These are phyloP conservation scores for Lagerstroemia speciosa DNA, from an alignment of 345 rosid genomes.

Conservation along the genomic window DNA sequence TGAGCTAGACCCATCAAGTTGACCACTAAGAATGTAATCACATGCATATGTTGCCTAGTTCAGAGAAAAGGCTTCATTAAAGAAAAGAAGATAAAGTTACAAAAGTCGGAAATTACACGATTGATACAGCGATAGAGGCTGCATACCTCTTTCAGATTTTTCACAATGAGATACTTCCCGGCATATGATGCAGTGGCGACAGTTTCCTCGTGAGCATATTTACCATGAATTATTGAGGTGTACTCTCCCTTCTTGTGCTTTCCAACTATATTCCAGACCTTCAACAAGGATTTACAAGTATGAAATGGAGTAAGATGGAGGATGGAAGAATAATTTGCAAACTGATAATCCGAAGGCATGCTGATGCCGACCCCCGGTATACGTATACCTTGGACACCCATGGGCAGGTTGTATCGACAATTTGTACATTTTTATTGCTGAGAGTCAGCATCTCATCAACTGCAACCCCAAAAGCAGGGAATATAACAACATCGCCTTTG, in stretches of 20 bases:
- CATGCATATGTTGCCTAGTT: slow-evolving; percentile 80
- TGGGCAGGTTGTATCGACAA: slow-evolving; percentile 96
- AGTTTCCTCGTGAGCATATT: slow-evolving; percentile 83
- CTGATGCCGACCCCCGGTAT: too few species aligned
- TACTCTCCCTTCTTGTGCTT: slow-evolving; percentile 83
- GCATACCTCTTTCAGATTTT: slow-evolving; percentile 72
- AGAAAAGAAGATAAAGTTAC: neutral
- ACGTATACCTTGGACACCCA: slow-evolving; percentile 84
- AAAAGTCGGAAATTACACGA: neutral
- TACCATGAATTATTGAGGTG: slow-evolving; percentile 87
- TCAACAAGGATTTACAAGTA: slow-evolving; percentile 3
- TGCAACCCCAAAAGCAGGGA: slow-evolving; percentile 95
- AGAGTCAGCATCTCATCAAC: slow-evolving; percentile 80
- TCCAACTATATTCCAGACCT: slow-evolving; percentile 43
- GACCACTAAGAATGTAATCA: slow-evolving; percentile 88
- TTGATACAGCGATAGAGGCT: neutral
- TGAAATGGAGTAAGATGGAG: neutral
- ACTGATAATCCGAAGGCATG: neutral
- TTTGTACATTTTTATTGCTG: slow-evolving; percentile 60
- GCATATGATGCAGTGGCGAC: slow-evolving; percentile 89
- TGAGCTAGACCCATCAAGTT: slow-evolving; percentile 82
- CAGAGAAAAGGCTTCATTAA: neutral
- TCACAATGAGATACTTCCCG: slow-evolving; percentile 57
- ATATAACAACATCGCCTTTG: slow-evolving; percentile 75
- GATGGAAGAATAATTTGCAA: neutral